A percentile compares a stretch with the other conserved stretches of the same genome.
phyloP scores from a whole-genome alignment of 129 eudicot genomes.

The Helianthus annuus region HanXRQr2.0-SUNRISE NC_035439.2:113702025-113702524 shows the following conservation, averaged over 20 bases:
- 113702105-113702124: slow-evolving; percentile 25
- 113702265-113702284: slow-evolving; percentile 42
- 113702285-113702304: slow-evolving; percentile 20
- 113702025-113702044: slow-evolving; percentile 27
- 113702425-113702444: slow-evolving; percentile 79
- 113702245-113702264: slow-evolving; percentile 35
- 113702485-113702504: slow-evolving; percentile 67
- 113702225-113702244: slow-evolving; percentile 14
- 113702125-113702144: slow-evolving; percentile 25
- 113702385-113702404: slow-evolving; percentile 54
- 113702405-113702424: slow-evolving; percentile 77
- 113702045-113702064: slow-evolving; percentile 1
- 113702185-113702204: slow-evolving; percentile 44
- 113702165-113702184: slow-evolving; percentile 31
- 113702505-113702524: slow-evolving; percentile 76
- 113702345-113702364: slow-evolving; percentile 81
- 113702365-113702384: slow-evolving; percentile 79
- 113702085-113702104: slow-evolving; percentile 1
- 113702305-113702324: slow-evolving; percentile 24
- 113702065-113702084: background rate
- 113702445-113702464: slow-evolving; percentile 58
- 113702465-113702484: slow-evolving; percentile 65
- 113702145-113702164: slow-evolving; percentile 36
- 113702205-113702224: slow-evolving; percentile 26
- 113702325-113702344: slow-evolving; percentile 50